Conservation (phyloP, 164 flowering plant species). For the Umbilicus rupestris region DNA sequence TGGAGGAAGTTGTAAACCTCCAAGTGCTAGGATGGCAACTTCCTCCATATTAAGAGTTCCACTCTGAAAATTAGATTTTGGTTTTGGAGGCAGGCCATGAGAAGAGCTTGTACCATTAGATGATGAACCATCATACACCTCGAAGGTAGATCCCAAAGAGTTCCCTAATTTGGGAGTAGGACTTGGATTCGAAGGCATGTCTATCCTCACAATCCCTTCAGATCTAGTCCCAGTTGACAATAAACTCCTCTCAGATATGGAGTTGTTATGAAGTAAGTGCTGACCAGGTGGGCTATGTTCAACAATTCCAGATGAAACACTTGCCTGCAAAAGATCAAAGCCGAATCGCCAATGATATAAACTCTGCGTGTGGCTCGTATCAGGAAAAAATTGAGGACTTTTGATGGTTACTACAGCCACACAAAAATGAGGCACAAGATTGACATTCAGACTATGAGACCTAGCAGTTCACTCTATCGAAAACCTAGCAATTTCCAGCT, state of each 20-base stretch:
- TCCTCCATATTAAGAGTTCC: conserved; percentile 3
- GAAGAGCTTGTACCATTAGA: background rate
- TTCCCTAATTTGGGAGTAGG: too few species aligned
- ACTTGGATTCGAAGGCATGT: too few species aligned
- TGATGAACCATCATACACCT: too few species aligned
- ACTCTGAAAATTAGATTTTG: background rate
- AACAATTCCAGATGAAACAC: background rate
- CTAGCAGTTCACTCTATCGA: too few species aligned
- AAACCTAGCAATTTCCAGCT: too few species aligned
- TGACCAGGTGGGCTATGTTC: background rate
- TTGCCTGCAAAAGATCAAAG: background rate
- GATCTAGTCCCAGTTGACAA: background rate
- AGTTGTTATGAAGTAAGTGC: background rate
- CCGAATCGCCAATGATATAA: too few species aligned
- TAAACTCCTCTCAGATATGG: background rate
- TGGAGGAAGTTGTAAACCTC: background rate
- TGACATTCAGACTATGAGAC: too few species aligned
- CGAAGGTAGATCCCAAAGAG: too few species aligned
- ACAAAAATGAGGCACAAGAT: background rate
- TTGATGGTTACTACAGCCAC: too few species aligned
- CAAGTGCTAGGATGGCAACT: conserved; percentile 2
- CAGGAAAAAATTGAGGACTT: too few species aligned
- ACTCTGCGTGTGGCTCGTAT: too few species aligned
- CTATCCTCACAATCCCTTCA: background rate
- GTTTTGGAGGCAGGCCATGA: background rate